Percentiles rank a stretch among this genome's conserved stretches.
Evolutionary conservation across 345 rosid genomes (phyloP).

Genomic region (Pelargonium nanum): DNA sequence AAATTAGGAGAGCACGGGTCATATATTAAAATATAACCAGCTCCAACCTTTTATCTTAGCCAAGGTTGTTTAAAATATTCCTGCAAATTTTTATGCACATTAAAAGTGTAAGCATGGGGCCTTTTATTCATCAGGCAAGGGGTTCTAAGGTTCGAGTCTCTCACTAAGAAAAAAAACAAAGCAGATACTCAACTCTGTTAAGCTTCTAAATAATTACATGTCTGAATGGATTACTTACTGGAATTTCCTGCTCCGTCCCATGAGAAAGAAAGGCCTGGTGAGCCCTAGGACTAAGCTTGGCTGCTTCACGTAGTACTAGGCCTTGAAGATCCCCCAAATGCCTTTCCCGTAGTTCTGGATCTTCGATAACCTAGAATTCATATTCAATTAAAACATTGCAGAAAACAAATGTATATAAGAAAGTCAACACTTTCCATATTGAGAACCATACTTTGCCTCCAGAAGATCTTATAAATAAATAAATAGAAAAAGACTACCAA

Average conservation of each 20-base stretch:
- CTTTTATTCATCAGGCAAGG: not conserved
- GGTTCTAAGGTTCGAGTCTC: not conserved
- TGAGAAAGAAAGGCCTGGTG: slow-evolving; percentile 49
- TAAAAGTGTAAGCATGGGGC: not conserved
- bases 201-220: not conserved
- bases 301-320: slow-evolving; percentile 43
- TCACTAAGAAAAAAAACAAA: not conserved
- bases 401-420: not conserved
- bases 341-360: slow-evolving; percentile 58
- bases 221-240: slow-evolving; percentile 32
- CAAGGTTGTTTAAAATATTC: no score
- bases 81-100: not conserved
- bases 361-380: slow-evolving; percentile 50
- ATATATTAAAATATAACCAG: not conserved
- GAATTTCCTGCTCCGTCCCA: slow-evolving; percentile 53
- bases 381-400: not conserved
- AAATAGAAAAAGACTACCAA: no score
- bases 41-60: not conserved
- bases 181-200: not conserved
- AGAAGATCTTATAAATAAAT: no score
- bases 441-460: not conserved
- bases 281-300: slow-evolving; percentile 35
- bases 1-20: not conserved
- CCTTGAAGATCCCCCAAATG: slow-evolving; percentile 88
- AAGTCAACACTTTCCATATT: slow-evolving; percentile 1